A percentile compares a stretch with the other conserved stretches of the same genome.
Conservation (phyloP, 192 early-diverging fungal genomes). For the Linnemannia schmuckeri region DNA sequence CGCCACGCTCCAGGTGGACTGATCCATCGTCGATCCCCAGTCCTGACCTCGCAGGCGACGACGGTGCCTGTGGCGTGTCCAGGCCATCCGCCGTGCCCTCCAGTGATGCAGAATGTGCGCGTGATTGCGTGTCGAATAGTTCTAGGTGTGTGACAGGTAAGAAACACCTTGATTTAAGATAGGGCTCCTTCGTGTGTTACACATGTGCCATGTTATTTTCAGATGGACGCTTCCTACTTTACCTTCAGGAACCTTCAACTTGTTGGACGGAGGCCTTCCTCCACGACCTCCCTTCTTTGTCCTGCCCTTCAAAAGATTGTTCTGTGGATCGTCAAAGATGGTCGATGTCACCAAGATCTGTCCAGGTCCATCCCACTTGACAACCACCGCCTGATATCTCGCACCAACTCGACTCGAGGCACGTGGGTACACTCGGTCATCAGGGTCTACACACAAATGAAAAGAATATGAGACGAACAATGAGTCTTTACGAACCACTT, state of each 20-base stretch:
- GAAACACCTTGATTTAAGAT: not conserved
- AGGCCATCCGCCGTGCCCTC: constrained; percentile 13
- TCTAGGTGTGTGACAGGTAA: not conserved
- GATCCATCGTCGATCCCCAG: constrained; percentile 13
- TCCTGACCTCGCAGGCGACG: constrained; percentile 41
- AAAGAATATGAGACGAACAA: not conserved
- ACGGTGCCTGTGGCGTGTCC: constrained; percentile 23
- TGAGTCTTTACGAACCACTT: not conserved
- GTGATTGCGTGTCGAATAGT: constrained; percentile 18
- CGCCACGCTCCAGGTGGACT: constrained; percentile 48
- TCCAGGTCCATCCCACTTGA: constrained; percentile 65
- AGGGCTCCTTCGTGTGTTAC: not conserved
- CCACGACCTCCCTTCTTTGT: constrained; percentile 60
- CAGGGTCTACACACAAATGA: constrained; percentile 59
- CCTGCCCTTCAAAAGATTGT: constrained; percentile 33
- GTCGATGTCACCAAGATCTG: constrained; percentile 49
- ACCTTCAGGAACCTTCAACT: constrained; percentile 36
- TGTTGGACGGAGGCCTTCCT: constrained; percentile 35
- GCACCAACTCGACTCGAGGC: constrained; percentile 85
- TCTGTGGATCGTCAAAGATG: constrained; percentile 49
- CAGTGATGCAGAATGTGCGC: constrained; percentile 37
- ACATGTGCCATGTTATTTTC: not conserved
- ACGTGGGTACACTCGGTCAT: constrained; percentile 83
- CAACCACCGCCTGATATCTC: constrained; percentile 84
- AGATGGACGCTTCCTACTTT: not conserved